These are phyloP conservation scores for Pyricularia pennisetigena DNA, from an alignment of 2,329 filamentous ascomycete species.

Conservation along the genomic window DNA sequence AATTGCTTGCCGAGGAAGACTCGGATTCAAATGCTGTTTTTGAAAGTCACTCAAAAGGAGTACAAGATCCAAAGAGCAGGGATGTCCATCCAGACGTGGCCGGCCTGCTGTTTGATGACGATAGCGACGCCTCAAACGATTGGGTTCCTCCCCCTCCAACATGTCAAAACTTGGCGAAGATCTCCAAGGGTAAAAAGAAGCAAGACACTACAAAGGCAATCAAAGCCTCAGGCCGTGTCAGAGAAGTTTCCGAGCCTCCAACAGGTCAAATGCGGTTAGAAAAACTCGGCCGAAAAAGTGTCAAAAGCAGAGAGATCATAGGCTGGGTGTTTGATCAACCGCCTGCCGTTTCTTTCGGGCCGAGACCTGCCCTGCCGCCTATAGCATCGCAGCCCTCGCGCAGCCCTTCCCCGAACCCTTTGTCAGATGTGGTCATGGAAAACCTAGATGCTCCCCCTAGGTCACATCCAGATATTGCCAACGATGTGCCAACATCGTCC, in stretches of 20 bases:
- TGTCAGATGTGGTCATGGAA: not conserved
- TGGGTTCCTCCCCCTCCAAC: slow-evolving; percentile 1
- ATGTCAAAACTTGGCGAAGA: slow-evolving; percentile 1
- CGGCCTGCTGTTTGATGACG: not conserved
- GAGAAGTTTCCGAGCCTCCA: not conserved
- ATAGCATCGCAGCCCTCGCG: not conserved
- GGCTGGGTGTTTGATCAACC: slow-evolving; percentile 21
- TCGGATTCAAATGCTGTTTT: not conserved
- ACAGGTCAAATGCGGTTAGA: slow-evolving; percentile 16
- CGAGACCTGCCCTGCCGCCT: not conserved
- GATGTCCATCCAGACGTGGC: not conserved
- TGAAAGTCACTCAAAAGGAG: not conserved
- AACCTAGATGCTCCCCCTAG: not conserved
- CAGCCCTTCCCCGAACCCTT: not conserved
- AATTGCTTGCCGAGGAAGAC: not conserved
- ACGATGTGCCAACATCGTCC: not conserved
- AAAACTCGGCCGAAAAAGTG: slow-evolving; percentile 28
- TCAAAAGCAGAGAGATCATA: slow-evolving; percentile 37
- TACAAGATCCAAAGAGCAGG: not conserved
- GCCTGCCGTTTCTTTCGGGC: slow-evolving; percentile 5
- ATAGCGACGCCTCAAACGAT: not conserved
- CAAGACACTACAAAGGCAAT: not conserved
- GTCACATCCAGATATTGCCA: not conserved
- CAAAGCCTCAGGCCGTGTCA: not conserved
- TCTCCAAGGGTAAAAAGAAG: not conserved